Evolutionary conservation across 495 filamentous ascomycete genomes (phyloP).

Genomic region (Neurospora sp.): DNA sequence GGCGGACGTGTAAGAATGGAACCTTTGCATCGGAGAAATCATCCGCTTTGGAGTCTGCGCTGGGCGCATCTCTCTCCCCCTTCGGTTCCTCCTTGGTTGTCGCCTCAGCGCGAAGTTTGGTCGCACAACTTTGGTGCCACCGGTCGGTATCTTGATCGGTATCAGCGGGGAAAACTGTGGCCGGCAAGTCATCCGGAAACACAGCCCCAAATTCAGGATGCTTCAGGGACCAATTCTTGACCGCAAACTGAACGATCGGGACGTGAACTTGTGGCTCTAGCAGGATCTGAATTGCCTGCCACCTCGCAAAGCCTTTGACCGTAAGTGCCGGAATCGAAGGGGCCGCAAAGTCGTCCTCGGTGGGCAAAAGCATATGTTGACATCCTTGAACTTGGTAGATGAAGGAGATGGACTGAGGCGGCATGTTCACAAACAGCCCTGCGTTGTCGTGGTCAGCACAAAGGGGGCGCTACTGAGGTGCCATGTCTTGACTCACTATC

Average conservation of each 20-base stretch:
- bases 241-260: constrained; percentile 70
- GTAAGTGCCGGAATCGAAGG: constrained; percentile 78
- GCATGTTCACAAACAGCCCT: constrained; percentile 71
- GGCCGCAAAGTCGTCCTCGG: constrained; percentile 56
- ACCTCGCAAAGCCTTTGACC: constrained; percentile 73
- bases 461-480: neutral
- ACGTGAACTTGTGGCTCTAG: constrained; percentile 84
- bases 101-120: constrained; percentile 39
- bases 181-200: constrained; percentile 71
- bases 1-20: constrained; percentile 14
- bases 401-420: constrained; percentile 63
- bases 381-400: constrained; percentile 90
- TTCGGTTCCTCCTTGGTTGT: constrained; percentile 25
- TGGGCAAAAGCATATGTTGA: constrained; percentile 61
- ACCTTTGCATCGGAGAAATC: constrained; percentile 10
- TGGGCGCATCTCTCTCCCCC: neutral
- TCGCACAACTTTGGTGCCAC: constrained; percentile 71
- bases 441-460: constrained; percentile 1
- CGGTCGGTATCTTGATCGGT: constrained; percentile 67
- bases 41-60: neutral
- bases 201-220: constrained; percentile 58
- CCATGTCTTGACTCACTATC: constrained; percentile 43
- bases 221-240: constrained; percentile 61
- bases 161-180: constrained; percentile 59
- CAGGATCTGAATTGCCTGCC: constrained; percentile 88